Base-by-base conservation (phyloP, 768 basidiomycete genomes). In the Lactarius akahatsu region DNA sequence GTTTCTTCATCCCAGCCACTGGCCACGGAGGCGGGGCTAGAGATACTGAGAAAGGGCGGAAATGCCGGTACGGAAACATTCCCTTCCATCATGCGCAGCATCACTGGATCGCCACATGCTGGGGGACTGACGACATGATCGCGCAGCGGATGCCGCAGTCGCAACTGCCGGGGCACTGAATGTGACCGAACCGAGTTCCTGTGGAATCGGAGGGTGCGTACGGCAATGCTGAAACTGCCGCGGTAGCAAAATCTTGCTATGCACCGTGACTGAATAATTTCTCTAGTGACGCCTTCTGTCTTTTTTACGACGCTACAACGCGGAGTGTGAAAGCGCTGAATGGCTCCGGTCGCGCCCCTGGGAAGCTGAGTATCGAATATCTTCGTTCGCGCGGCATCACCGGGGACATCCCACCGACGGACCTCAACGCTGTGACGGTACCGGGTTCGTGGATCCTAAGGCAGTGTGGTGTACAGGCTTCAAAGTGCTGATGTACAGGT, bases 131-230 rank as follows among this genome's bases (percentile, higher is more conserved):
- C 57, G 8, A 50, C 40, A 13, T 34, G 34, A 34, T n/a, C n/a
- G 16, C 20, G 15, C 67, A 94, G 93, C 92, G 67, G 94, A 97
- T 78, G 94, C 94, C 34, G 96, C 97, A 8, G 95, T 98, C 20
- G 97, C 97, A 32, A 90, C 87, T 2, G 91, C 95, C 58, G 95
- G 89, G 4, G 96, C 94, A 18, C 76, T 99, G 71, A 98, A 97
- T 76, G 88, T 98, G 41, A 94, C 92, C 0, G 93, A 96, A 72
- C 93, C 88, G 32, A 90, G 86, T 71, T 90, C 79, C 69, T 94
- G 93, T 74, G 96, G 96, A n/a, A 92, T 97, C 64, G 95, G 94
- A 73, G 92, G 92, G 92, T 90, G 71, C 68, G 81, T 75, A 15
- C 23, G 16, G 52, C 64, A 28, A 13, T 61, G 18, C 11, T 43